Evolutionary conservation across 768 basidiomycete genomes (phyloP).

Genomic region (Pulveroboletus sp.): DNA sequence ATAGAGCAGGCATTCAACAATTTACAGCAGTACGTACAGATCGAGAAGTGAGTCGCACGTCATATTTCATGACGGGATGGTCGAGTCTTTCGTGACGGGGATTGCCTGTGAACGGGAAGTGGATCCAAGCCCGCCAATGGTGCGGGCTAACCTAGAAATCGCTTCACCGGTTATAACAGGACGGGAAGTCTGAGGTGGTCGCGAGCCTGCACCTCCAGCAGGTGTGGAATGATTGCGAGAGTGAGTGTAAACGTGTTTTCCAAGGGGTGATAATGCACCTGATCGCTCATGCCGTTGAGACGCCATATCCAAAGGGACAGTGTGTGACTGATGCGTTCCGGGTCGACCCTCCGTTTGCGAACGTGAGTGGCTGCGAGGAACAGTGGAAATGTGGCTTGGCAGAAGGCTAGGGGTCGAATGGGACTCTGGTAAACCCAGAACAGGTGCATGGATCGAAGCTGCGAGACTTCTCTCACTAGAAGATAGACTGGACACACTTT

Average conservation of each 20-base stretch:
- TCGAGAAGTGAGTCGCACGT: conserved; percentile 5
- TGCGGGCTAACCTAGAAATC: conserved; percentile 58
- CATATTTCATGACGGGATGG: conserved; percentile 20
- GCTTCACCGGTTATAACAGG: conserved; percentile 75
- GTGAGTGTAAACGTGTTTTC: conserved; percentile 33
- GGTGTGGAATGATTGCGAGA: conserved; percentile 64
- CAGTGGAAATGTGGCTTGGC: conserved; percentile 30
- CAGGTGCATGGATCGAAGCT: conserved; percentile 57
- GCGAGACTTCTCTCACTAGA: conserved; percentile 35
- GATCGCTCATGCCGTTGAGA: conserved; percentile 37
- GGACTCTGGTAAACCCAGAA: conserved; percentile 33
- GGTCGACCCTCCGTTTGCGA: conserved; percentile 54
- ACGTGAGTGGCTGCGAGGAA: conserved; percentile 42
- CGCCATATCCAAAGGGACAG: conserved; percentile 19
- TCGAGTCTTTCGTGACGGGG: conserved; percentile 25
- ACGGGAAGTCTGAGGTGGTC: conserved; percentile 42
- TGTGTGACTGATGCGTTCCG: conserved; percentile 27
- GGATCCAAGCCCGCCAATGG: conserved; percentile 43
- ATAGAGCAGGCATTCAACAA: conserved; percentile 8
- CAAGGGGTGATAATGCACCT: conserved; percentile 42
- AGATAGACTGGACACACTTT: conserved; percentile 14
- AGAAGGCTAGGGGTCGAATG: conserved; percentile 33
- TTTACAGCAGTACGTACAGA: conserved; percentile 11
- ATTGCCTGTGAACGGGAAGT: conserved; percentile 23
- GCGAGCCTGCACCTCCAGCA: conserved; percentile 34